Evolutionary conservation across 1,139 yeast genomes (phyloP).

Genomic region (Suhomyces coccinellae): DNA sequence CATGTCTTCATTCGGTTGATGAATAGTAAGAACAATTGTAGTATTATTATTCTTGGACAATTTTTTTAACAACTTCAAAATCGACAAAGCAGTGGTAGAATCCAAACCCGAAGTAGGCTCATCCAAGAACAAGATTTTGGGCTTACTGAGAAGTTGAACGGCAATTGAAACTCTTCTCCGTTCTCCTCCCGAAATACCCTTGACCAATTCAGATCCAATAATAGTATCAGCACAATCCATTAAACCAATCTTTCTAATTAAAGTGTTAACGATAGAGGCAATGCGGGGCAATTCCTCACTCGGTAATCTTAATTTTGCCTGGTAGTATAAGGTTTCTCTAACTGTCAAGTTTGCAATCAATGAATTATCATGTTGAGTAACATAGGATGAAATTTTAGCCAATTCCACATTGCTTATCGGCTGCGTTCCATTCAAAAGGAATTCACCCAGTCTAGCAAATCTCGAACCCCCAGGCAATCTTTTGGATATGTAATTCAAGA

Average conservation of each 20-base stretch:
- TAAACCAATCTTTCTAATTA: slow-evolving; percentile 68
- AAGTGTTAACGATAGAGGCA: slow-evolving; percentile 44
- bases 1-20: slow-evolving; percentile 76
- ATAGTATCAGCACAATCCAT: slow-evolving; percentile 76
- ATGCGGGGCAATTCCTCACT: slow-evolving; percentile 32
- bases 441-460: slow-evolving; percentile 26
- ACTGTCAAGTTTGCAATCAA: slow-evolving; percentile 72
- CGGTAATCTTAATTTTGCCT: slow-evolving; percentile 66
- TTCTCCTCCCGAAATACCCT: slow-evolving; percentile 88
- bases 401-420: slow-evolving; percentile 45
- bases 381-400: slow-evolving; percentile 61
- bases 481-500: slow-evolving; percentile 66
- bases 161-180: slow-evolving; percentile 82
- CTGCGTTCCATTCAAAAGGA: slow-evolving; percentile 27
- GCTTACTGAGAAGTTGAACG: slow-evolving; percentile 69
- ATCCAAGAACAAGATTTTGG: slow-evolving; percentile 71
- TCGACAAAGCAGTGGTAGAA: slow-evolving; percentile 73
- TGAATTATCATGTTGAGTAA: slow-evolving; percentile 77
- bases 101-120: slow-evolving; percentile 92
- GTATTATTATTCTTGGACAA: slow-evolving; percentile 60
- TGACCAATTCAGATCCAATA: slow-evolving; percentile 69
- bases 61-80: slow-evolving; percentile 57
- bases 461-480: slow-evolving; percentile 51
- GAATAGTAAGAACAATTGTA: slow-evolving; percentile 77
- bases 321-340: slow-evolving; percentile 68